Evolutionary conservation across 805 yeast genomes (phyloP), one percentile per base, ranked within the genome.

Genomic region (Myxozyma udenii): DNA sequence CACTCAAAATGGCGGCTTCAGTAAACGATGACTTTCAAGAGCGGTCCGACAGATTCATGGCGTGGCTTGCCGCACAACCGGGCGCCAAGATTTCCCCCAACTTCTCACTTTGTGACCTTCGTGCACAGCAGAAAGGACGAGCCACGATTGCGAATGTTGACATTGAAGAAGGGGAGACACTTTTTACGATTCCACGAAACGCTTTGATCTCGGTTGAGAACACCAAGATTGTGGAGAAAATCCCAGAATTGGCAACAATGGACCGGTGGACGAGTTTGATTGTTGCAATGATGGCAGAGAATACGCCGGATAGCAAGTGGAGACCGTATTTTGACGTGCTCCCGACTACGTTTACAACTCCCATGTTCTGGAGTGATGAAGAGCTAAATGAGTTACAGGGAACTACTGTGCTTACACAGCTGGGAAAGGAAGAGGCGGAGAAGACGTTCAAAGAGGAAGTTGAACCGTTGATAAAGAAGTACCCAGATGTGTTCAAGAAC

Each of bases 181-280:
- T 91, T 16, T 87, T 90, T 66, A 73, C 78, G 36, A 75, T 93
- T 25, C 91, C 96, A 0, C 70, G 86, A 48, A 62, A 65, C 1
- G 67, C 77, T 0, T 66, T 85, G 4, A 61, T 91, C 44, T 80
- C 83, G 60, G 74, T 81, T n/a, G 77, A 75, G 16, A 84, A 81
- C 25, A 66, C 78, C 5, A 60, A 56, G 24, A 53, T 62, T 41
- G 30, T 46, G 11, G 55, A 44, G 30, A 44, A 50, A 30, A 56
- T 70, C 3, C 63, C 62, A 14, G 62, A 57, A 40, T 50, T 62
- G 24, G 46, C 52, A 18, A 61, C 60, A 14, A 62, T 83, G 42
- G 68, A 70, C 44, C 84, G 82, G 41, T 91, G 98, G 98, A 85
- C 85, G 50, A 79, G 84, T 0, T 70, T 93, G 53, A 83, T 90